Conservation (phyloP, 73 alveolate genomes). For the Tetrahymena malaccensis region DNA sequence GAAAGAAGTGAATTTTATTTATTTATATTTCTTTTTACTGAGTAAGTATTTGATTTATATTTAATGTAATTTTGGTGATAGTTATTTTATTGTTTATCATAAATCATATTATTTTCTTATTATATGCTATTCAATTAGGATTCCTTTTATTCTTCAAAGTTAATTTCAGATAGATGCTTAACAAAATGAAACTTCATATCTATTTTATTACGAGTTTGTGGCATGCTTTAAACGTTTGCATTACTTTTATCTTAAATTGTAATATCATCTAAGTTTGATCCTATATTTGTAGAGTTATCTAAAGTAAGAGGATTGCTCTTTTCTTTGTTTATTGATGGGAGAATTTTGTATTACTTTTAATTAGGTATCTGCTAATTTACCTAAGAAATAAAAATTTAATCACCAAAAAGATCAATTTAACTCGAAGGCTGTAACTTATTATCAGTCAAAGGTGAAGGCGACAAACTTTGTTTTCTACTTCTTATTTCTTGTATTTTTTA, state of each 20-base stretch:
- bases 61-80: not conserved
- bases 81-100: not conserved
- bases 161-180: not conserved
- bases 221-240: not conserved
- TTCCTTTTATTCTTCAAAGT: not conserved
- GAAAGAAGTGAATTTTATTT: not conserved
- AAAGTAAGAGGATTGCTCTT: not conserved
- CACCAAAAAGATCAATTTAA: not conserved
- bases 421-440: not conserved
- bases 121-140: not conserved
- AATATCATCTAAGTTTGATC: not conserved
- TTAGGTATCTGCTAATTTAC: not conserved
- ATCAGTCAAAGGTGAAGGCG: not conserved
- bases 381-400: not conserved
- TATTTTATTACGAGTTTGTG: not conserved
- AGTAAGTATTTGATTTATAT: not conserved
- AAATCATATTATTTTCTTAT: not conserved
- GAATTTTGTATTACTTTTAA: not conserved
- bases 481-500: not conserved
- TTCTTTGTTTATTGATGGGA: not conserved
- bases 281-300: not conserved
- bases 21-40: not conserved
- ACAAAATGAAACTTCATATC: not conserved
- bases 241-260: not conserved
- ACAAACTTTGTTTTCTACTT: not conserved